Evolutionary conservation across 148 eudicot genomes (phyloP), one percentile per base, ranked within the genome.

Genomic region (Polygonum maritimum): DNA sequence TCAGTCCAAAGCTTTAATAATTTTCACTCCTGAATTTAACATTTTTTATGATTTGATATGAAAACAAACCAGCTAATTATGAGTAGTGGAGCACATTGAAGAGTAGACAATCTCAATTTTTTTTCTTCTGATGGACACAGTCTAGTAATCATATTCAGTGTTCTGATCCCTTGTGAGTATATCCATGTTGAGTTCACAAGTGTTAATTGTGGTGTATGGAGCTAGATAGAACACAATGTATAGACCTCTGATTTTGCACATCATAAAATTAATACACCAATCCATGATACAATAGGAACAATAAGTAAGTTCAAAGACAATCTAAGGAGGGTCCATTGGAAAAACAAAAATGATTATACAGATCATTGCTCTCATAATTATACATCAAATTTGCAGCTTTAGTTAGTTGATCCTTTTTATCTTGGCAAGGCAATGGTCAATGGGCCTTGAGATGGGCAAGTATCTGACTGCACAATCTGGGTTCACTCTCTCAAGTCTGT

Each of bases 401-500:
- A 63, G 10, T 65, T 65, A 65, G 71, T 67, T 67, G 45, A 67
- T 63, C 40, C 39, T 76, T 62, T 55, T 65, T 38, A 83, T 60
- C 15, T 52, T 85, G 36, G 81, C 84, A 69, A 79, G 80, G 77
- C 86, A 86, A 78, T 83, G 78, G 40, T 81, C 86, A 12, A 55
- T 39, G 15, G 88, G 88, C 74, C 81, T 83, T 78, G 82, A 79
- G 54, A 77, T 75, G 3, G 86, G 88, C 63, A 86, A 51, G 78
- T 81, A 86, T 73, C 36, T 79, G 1, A 79, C 26, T 40, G 63
- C 48, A 71, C 86, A 77, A 26, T 47, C 41, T 10, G 86, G 84
- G 74, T 86, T 81, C 38, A 77, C 36, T 76, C 76, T 78, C n/a
- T 83, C 84, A 18, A 86, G 77, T 73, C 86, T 86, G 76, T n/a